phyloP scores from a whole-genome alignment of 1,284 basidiomycete genomes.

The Mixia osmundae region DNA sequence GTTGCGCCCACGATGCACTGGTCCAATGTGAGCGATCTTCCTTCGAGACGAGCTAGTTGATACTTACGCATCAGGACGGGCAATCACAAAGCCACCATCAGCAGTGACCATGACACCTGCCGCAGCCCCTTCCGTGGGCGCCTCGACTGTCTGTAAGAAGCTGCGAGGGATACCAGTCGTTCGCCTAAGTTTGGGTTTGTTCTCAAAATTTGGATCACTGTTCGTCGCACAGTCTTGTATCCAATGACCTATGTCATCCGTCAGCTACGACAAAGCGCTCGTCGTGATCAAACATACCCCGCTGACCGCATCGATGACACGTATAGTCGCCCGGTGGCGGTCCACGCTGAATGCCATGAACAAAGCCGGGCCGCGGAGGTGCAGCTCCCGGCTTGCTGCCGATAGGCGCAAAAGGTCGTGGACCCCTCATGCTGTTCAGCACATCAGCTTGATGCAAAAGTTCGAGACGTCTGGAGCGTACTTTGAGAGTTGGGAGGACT shows the following conservation, averaged over 20 bases:
- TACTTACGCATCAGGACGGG: slow-evolving; percentile 70
- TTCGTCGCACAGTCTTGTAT: slow-evolving; percentile 98
- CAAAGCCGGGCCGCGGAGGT: too few relatives aligned
- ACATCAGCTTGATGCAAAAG: too few relatives aligned
- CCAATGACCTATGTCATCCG: slow-evolving; percentile 76
- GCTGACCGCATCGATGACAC: slow-evolving; percentile 96
- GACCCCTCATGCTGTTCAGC: too few relatives aligned
- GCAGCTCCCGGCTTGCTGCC: background rate
- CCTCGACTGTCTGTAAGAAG: slow-evolving; percentile 89
- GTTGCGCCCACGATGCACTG: slow-evolving; percentile 76
- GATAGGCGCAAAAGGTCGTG: too few relatives aligned
- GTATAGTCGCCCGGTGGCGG: slow-evolving; percentile 76
- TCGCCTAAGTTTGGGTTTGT: slow-evolving; percentile 82
- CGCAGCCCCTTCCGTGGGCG: slow-evolving; percentile 27
- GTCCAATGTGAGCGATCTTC: slow-evolving; percentile 1
- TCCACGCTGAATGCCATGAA: background rate
- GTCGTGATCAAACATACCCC: slow-evolving; percentile 36
- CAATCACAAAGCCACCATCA: slow-evolving; percentile 84
- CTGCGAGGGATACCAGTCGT: slow-evolving; percentile 83
- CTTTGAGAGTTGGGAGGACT: slow-evolving; percentile 92
- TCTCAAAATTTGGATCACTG: slow-evolving; percentile 79
- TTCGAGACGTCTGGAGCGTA: slow-evolving; percentile 30
- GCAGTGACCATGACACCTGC: slow-evolving; percentile 89
- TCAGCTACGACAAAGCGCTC: too few relatives aligned
- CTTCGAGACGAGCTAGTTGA: background rate